Conservation (phyloP, 1,284 basidiomycete species). For the Schizopora paradoxa region DNA sequence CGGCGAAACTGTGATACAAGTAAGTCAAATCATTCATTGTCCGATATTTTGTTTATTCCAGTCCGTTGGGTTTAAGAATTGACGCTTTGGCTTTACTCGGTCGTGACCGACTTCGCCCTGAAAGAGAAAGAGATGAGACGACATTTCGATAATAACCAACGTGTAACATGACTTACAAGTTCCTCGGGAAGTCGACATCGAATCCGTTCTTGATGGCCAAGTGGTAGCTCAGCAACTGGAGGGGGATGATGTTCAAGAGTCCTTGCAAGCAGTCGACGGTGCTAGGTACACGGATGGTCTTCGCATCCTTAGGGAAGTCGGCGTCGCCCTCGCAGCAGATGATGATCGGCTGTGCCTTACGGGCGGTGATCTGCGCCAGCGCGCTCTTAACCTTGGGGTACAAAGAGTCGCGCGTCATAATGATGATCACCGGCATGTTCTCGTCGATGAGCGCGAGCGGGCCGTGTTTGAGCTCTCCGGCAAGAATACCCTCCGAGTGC, state of each 20-base stretch:
- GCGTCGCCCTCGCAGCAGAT: constrained; percentile 94
- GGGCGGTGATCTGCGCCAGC: constrained; percentile 92
- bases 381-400: constrained; percentile 99
- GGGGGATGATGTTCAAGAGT: constrained; percentile 92
- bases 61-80: too few species aligned
- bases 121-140: constrained; percentile 14
- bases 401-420: constrained; percentile 98
- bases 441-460: constrained; percentile 97
- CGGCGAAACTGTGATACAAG: too few species aligned
- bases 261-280: constrained; percentile 97
- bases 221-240: constrained; percentile 96
- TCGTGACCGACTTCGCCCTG: constrained; percentile 82
- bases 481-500: constrained; percentile 93
- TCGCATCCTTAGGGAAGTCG: constrained; percentile 67
- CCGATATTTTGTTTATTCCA: too few species aligned
- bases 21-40: too few species aligned
- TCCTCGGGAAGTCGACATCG: constrained; percentile 98
- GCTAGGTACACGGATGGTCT: constrained; percentile 89
- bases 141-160: constrained; percentile 17
- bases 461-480: constrained; percentile 98
- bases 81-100: too few species aligned
- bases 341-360: constrained; percentile 94
- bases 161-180: constrained; percentile 57
- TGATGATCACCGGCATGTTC: constrained; percentile 96
- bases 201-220: constrained; percentile 93